Evolutionary conservation across 805 yeast species (phyloP), one percentile per base, ranked within the genome.

Genomic region (Ogataea glucozyma): DNA sequence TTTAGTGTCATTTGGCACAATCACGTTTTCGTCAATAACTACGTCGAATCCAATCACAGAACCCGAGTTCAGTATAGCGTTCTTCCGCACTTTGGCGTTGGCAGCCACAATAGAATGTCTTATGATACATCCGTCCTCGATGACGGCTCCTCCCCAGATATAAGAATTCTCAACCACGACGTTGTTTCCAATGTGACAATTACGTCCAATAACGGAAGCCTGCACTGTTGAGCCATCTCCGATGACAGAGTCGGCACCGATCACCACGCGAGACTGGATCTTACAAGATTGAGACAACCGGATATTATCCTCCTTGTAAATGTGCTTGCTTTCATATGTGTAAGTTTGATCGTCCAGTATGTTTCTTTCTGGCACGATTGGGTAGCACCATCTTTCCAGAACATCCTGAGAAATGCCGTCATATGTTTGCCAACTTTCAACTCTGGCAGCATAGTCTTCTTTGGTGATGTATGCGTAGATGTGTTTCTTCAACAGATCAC

Each of bases 381-480:
- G 99, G 58, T 88, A 91, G 46, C 91, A 77, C 88, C 96, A 93
- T 60, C 98, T 80, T 17, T 89, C 88, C 41, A 93, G 69, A 30
- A 90, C 79, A 62, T 93, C 98, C 64, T 87, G 93, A 12, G 95
- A 79, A 12, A 93, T 81, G 9, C 96, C 90, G 61, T 85, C 91
- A 64, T 90, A 93, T 0, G 98, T 88, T 59, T 87, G 87, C 83
- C 93, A 84, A 60, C 91, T 85, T 59, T 90, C 95, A n/a, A 88
- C 98, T 60, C 99, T 78, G 1, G 96, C 93, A 21, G 96, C 96
- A 58, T 89, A 90, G 46, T 85, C 83, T 41, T 80, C 83, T 39
- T 78, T 80, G 14, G 93, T 77, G 33, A 90, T 79, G 58, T 88
- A 89, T 0, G 96, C 88, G 64, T 91, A 91, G 22, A 93, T 86